phyloP scores from a whole-genome alignment of 2,329 filamentous ascomycete genomes.

The Apiospora rasikravindrae region DNA sequence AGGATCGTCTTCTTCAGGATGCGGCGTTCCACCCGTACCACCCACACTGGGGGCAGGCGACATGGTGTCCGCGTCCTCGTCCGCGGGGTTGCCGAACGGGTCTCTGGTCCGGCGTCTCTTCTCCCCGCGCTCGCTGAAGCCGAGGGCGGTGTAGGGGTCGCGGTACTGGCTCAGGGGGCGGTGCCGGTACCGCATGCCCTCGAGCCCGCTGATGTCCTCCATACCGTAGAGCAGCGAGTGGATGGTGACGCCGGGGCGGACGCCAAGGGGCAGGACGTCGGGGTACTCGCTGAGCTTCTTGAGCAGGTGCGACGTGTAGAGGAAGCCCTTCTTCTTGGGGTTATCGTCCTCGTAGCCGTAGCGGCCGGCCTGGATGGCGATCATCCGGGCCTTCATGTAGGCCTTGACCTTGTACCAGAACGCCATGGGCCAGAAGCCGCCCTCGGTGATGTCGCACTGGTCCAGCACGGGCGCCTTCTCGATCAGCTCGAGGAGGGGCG shows the following conservation, averaged over 20 bases:
- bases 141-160: slow-evolving; percentile 20
- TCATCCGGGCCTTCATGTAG: slow-evolving; percentile 87
- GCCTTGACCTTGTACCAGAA: slow-evolving; percentile 83
- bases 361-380: slow-evolving; percentile 64
- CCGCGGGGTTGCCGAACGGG: not conserved
- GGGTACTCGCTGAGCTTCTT: slow-evolving; percentile 34
- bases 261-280: slow-evolving; percentile 32
- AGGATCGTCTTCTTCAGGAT: slow-evolving; percentile 32
- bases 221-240: slow-evolving; percentile 37
- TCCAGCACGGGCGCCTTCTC: slow-evolving; percentile 64
- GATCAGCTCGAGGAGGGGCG: slow-evolving; percentile 70
- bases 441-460: slow-evolving; percentile 63
- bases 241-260: slow-evolving; percentile 30
- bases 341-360: slow-evolving; percentile 52
- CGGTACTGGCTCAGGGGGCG: slow-evolving; percentile 20
- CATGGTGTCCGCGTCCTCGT: not conserved
- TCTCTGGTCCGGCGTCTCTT: not conserved
- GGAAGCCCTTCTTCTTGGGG: slow-evolving; percentile 39
- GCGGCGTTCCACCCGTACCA: slow-evolving; percentile 29
- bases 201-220: slow-evolving; percentile 31
- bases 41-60: slow-evolving; percentile 20
- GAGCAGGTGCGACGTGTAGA: slow-evolving; percentile 40
- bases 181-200: slow-evolving; percentile 27
- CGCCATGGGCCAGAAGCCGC: slow-evolving; percentile 86
- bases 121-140: slow-evolving; percentile 17